Conservation (phyloP, 2,329 filamentous ascomycete genomes). For the Aspergillus transmontanensis region DNA sequence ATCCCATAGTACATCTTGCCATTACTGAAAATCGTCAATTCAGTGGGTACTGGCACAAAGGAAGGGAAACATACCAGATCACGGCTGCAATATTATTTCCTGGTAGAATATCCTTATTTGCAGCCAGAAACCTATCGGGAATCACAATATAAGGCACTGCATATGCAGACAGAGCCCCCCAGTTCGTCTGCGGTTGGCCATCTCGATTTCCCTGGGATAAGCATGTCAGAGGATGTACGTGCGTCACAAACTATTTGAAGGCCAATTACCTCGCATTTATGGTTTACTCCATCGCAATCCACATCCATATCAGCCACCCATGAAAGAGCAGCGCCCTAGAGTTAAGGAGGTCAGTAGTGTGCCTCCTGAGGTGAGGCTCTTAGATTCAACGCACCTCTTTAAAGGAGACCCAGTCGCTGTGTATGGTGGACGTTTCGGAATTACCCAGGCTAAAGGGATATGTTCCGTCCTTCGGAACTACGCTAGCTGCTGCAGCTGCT, state of each 20-base stretch:
- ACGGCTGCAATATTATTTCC: slow-evolving; percentile 35
- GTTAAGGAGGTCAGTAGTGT: neutral
- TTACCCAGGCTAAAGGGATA: slow-evolving; percentile 28
- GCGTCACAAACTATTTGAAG: neutral
- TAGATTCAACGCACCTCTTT: slow-evolving; percentile 19
- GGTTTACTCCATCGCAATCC: slow-evolving; percentile 35
- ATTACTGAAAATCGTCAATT: slow-evolving; percentile 17
- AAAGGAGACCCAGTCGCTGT: slow-evolving; percentile 31
- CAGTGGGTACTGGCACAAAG: neutral
- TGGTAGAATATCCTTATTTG: slow-evolving; percentile 20
- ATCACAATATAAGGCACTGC: slow-evolving; percentile 37
- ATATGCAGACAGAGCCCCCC: slow-evolving; percentile 33
- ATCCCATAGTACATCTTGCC: slow-evolving; percentile 39
- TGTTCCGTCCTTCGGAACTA: slow-evolving; percentile 25
- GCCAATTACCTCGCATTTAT: slow-evolving; percentile 25
- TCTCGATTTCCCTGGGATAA: slow-evolving; percentile 29
- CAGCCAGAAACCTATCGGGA: slow-evolving; percentile 28
- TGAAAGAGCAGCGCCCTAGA: slow-evolving; percentile 31
- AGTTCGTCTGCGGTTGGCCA: slow-evolving; percentile 29
- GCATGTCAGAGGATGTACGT: neutral
- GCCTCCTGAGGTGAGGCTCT: neutral
- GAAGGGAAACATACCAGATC: slow-evolving; percentile 26
- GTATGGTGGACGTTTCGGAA: slow-evolving; percentile 27
- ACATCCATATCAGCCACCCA: slow-evolving; percentile 38
- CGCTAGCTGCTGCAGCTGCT: slow-evolving; percentile 27